Base-by-base conservation (phyloP, 768 basidiomycete genomes). In the Amanita fuliginea region DNA sequence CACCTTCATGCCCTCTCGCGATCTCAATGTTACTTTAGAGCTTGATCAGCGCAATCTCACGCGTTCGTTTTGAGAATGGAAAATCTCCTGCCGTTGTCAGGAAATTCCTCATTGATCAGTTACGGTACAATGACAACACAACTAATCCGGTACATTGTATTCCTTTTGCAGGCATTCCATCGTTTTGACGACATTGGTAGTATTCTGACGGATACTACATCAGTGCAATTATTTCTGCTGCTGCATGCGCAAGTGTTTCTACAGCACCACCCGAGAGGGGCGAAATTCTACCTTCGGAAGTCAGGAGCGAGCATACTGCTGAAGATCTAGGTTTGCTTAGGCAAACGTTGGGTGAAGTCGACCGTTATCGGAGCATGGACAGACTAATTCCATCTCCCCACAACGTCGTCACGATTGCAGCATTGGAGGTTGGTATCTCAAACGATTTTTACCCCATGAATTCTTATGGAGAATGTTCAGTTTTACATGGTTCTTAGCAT, bases 121-220 rank as follows among this genome's bases (percentile, higher is more conserved):
- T 98, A n/a, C 80, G 84, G 9, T 91, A 90, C 62, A 97, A 97
- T 61, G 95, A 97, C 63, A 98, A 97, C 62, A 90, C 92, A 3
- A 76, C 81, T 16, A 96, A 95, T 61, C 73, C 78, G 36, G 93
- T 95, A 55, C 60, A 89, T 58, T 47, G 13, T 49, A 28, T 24
- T 42, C n/a, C 16, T 22, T 26, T 30, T 21, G 6, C n/a, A 14
- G 28, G 18, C 22, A 33, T 16, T 7, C 42, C 46, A 19, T 26
- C 22, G 32, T 53, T 49, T 49, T 39, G 16, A 48, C 47, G n/a
- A 41, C 34, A 10, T 13, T 37, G 9, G 21, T 55, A 95, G 92
- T 94, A 83, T 60, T 86, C 91, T 40, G 96, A 97, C 62, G 87
- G 85, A 1, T 81, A 86, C 56, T 96, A 95, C 61, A 82, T 95